phyloP scores from a whole-genome alignment of 768 basidiomycete species.

The Boletus insuetus region DNA sequence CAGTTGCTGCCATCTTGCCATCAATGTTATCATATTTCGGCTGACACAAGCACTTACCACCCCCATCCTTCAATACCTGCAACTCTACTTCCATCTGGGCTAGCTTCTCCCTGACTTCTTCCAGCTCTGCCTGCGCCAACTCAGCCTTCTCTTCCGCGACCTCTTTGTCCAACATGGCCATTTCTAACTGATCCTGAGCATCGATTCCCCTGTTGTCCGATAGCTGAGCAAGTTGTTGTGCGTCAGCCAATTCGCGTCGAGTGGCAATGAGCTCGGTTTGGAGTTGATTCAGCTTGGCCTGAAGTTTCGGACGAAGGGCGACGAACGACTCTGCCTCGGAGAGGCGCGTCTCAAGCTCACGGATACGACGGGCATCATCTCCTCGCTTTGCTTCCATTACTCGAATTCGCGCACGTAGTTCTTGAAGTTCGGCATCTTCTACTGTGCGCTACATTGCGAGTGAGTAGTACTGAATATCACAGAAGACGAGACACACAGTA shows the following conservation, averaged over 20 bases:
- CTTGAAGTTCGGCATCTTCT: conserved; percentile 69
- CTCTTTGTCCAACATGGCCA: conserved; percentile 94
- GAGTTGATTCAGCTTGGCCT: conserved; percentile 79
- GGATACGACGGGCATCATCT: conserved; percentile 82
- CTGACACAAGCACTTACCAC: conserved; percentile 20
- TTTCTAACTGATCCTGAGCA: conserved; percentile 87
- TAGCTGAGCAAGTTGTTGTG: conserved; percentile 69
- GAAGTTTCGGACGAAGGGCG: conserved; percentile 83
- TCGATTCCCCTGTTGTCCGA: conserved; percentile 72
- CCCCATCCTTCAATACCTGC: conserved; percentile 67
- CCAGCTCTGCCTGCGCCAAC: conserved; percentile 70
- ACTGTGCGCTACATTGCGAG: conserved; percentile 20
- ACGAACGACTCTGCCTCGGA: conserved; percentile 83
- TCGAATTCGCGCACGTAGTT: conserved; percentile 78
- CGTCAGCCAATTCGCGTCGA: conserved; percentile 74
- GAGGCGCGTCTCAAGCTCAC: conserved; percentile 81
- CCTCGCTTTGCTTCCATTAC: conserved; percentile 84
- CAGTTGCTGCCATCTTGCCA: conserved; percentile 12
- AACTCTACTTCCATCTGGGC: conserved; percentile 84
- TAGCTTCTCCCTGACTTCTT: conserved; percentile 72
- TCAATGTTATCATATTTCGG: conserved; percentile 4
- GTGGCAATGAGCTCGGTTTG: conserved; percentile 77
- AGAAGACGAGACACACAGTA: conserved; percentile 14
- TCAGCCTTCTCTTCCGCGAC: conserved; percentile 94
- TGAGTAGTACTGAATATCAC: conserved; percentile 8